A percentile compares a stretch with the other conserved stretches of the same genome.
Evolutionary conservation across 2,329 filamentous ascomycete genomes (phyloP).

Genomic region (Sarocladiaceae sp.): DNA sequence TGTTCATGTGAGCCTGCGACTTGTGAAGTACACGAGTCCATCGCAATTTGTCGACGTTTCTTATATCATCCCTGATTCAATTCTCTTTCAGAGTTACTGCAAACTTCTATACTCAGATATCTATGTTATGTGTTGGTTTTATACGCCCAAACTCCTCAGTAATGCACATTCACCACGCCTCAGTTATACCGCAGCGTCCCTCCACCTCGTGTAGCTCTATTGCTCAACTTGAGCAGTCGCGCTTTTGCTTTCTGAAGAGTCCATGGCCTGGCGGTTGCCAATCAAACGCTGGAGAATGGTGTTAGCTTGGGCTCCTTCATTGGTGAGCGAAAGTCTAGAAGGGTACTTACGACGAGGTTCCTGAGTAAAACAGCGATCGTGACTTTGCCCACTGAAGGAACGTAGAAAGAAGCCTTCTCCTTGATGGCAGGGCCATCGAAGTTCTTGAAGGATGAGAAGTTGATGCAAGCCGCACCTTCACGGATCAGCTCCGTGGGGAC

Average conservation of each 20-base stretch:
- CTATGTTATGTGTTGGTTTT: not conserved
- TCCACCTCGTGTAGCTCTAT: no score
- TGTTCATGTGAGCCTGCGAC: no score
- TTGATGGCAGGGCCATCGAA: constrained; percentile 82
- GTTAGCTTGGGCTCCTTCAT: constrained; percentile 18
- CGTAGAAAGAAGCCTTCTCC: constrained; percentile 94
- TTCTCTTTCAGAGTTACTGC: no score
- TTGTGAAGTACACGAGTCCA: no score
- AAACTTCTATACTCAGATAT: not conserved
- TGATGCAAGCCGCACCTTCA: constrained; percentile 95
- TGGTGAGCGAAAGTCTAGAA: not conserved
- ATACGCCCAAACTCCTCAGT: constrained; percentile 4
- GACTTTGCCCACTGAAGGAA: constrained; percentile 95
- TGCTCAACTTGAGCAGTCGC: constrained; percentile 9
- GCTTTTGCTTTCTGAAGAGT: constrained; percentile 26
- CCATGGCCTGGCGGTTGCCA: constrained; percentile 41
- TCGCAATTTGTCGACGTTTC: no score
- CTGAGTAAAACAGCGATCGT: constrained; percentile 89
- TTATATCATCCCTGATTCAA: no score
- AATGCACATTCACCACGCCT: not conserved
- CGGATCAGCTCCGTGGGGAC: constrained; percentile 78
- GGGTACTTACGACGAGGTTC: constrained; percentile 72
- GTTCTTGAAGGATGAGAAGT: constrained; percentile 95
- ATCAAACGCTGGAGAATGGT: constrained; percentile 39
- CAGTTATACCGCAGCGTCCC: no score